phyloP scores from a whole-genome alignment of 441 rosid species.

The Macaranga tanarius region DNA sequence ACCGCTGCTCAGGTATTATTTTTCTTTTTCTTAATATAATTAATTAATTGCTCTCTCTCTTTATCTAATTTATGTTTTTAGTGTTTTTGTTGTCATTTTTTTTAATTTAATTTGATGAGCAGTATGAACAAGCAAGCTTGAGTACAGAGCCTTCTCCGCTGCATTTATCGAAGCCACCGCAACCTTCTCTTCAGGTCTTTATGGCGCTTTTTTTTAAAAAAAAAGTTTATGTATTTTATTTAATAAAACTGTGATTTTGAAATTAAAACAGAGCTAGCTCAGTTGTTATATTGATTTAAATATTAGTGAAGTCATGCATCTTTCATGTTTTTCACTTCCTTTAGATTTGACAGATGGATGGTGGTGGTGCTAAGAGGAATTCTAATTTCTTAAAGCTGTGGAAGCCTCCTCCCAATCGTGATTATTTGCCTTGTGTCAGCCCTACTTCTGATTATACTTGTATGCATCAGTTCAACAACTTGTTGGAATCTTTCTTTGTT shows the following conservation, averaged over 20 bases:
- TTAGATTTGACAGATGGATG: conserved; percentile 92
- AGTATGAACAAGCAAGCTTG: conserved; percentile 49
- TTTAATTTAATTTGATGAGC: background rate
- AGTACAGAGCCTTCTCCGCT: conserved; percentile 58
- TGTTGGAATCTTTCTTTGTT: conserved; percentile 4
- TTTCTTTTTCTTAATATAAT: background rate
- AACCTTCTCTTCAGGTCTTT: conserved; percentile 62
- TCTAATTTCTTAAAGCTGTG: conserved; percentile 58
- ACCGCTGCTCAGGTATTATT: conserved; percentile 39
- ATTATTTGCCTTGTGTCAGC: conserved; percentile 60
- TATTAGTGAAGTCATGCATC: conserved; percentile 45
- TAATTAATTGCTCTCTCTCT: too few relatives aligned
- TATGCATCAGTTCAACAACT: conserved; percentile 32
- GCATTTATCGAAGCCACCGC: conserved; percentile 48
- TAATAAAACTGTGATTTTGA: background rate
- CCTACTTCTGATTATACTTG: conserved; percentile 60
- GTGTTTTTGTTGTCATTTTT: background rate
- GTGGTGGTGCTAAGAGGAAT: conserved; percentile 42
- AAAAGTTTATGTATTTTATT: background rate
- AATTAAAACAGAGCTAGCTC: background rate
- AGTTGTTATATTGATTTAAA: too few relatives aligned
- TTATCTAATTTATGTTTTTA: background rate
- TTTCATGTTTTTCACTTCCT: conserved; percentile 78
- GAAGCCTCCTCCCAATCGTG: conserved; percentile 73
- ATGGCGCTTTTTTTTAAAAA: background rate